Conservation (phyloP, 2,329 filamentous ascomycete genomes). For the Aureobasidium sp. region DNA sequence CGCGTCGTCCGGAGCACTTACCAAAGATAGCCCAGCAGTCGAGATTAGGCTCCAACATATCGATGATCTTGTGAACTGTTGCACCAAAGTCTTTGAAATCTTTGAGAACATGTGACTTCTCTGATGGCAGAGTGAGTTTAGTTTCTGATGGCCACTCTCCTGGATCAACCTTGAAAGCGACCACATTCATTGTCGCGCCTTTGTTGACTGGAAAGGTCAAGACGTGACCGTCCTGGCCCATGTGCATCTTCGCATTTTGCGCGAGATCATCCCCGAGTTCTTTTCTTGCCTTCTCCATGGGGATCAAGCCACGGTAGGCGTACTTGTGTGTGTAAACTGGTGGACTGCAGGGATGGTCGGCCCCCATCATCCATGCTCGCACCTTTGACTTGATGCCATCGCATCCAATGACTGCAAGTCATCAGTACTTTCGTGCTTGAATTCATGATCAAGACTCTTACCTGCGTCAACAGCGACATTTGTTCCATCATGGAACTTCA, state of each 20-base stretch:
- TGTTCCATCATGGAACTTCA: slow-evolving; percentile 33
- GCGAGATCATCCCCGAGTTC: slow-evolving; percentile 46
- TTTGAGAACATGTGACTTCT: slow-evolving; percentile 21
- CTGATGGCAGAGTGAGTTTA: slow-evolving; percentile 21
- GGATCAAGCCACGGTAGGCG: slow-evolving; percentile 56
- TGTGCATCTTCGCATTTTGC: slow-evolving; percentile 36
- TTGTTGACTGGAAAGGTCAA: slow-evolving; percentile 48
- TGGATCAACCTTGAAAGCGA: slow-evolving; percentile 23
- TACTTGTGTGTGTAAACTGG: slow-evolving; percentile 52
- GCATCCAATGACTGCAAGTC: slow-evolving; percentile 48
- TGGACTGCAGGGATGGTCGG: slow-evolving; percentile 37
- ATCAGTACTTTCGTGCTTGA: background rate
- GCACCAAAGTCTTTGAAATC: slow-evolving; percentile 24
- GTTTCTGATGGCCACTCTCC: slow-evolving; percentile 23
- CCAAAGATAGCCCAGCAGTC: slow-evolving; percentile 38
- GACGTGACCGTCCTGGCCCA: slow-evolving; percentile 43
- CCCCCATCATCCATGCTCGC: slow-evolving; percentile 44
- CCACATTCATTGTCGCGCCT: slow-evolving; percentile 25
- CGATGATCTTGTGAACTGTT: slow-evolving; percentile 23
- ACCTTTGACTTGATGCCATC: slow-evolving; percentile 57
- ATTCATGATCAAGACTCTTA: slow-evolving; percentile 13
- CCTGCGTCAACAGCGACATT: slow-evolving; percentile 25
- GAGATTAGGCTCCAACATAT: slow-evolving; percentile 22
- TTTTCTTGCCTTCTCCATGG: slow-evolving; percentile 48
- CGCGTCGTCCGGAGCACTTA: background rate